Evolutionary conservation across 1,139 yeast genomes (phyloP).

Genomic region (Pichia sp.): DNA sequence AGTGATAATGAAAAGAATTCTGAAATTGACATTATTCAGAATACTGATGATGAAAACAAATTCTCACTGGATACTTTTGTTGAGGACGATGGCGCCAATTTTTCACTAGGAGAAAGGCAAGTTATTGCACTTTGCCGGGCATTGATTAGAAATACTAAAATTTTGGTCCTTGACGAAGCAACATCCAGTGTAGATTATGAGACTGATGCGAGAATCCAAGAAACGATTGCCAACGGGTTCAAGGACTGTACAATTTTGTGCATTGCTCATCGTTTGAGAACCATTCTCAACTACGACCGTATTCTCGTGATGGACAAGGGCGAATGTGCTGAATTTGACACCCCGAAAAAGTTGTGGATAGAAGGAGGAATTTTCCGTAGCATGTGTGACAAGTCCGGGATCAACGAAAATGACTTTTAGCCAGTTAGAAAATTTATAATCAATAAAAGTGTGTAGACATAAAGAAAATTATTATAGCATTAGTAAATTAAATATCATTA

Average conservation of each 20-base stretch:
- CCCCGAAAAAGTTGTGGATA: constrained; percentile 41
- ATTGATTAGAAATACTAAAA: constrained; percentile 46
- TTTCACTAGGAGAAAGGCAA: constrained; percentile 53
- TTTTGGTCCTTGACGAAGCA: constrained; percentile 53
- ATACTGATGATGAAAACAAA: constrained; percentile 26
- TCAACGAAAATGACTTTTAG: constrained; percentile 17
- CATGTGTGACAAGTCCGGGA: constrained; percentile 37
- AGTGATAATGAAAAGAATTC: background rate
- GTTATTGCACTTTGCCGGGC: constrained; percentile 52
- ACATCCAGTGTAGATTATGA: constrained; percentile 56
- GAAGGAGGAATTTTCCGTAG: constrained; percentile 34
- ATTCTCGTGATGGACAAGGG: constrained; percentile 3
- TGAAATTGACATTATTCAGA: background rate
- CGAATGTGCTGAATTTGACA: constrained; percentile 38
- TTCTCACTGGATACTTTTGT: constrained; percentile 50
- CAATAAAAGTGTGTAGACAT: background rate
- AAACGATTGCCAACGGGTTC: constrained; percentile 44
- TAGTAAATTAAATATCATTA: background rate
- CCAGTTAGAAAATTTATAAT: background rate
- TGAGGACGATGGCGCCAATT: constrained; percentile 52
- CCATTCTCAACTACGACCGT: background rate
- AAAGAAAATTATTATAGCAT: background rate
- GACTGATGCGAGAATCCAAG: constrained; percentile 49
- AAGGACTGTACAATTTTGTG: constrained; percentile 47
- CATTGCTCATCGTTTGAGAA: constrained; percentile 53